phyloP scores from a whole-genome alignment of 1,139 yeast genomes.

The Diutina catenulata region DNA sequence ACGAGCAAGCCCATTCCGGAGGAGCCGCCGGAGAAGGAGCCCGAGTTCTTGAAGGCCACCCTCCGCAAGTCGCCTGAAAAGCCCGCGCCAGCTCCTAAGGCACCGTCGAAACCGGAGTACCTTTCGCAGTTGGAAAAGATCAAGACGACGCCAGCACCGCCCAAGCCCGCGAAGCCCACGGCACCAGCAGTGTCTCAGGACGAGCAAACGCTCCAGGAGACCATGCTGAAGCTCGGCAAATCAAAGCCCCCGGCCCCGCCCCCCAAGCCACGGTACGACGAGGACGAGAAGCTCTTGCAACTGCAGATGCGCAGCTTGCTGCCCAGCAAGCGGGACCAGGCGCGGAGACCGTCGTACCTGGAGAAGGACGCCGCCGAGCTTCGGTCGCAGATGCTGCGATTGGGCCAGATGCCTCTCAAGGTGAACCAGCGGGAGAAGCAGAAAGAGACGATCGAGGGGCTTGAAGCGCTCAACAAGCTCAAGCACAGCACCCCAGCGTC shows the following conservation, averaged over 20 bases:
- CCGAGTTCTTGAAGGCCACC: neutral
- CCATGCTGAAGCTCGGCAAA: too few relatives aligned
- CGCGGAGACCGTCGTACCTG: too few relatives aligned
- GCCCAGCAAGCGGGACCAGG: neutral
- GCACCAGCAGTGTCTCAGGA: too few relatives aligned
- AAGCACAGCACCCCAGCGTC: neutral
- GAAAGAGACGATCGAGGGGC: neutral
- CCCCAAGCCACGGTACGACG: neutral
- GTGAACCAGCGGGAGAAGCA: too few relatives aligned
- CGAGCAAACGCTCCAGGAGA: too few relatives aligned
- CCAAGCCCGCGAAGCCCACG: too few relatives aligned
- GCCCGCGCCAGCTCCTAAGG: neutral
- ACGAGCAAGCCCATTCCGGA: neutral
- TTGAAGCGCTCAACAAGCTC: neutral
- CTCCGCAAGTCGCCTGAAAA: slow-evolving; percentile 3
- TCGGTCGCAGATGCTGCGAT: slow-evolving; percentile 2
- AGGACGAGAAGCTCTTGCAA: neutral
- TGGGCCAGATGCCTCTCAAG: slow-evolving; percentile 1
- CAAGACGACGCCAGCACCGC: neutral
- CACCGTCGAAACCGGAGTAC: neutral
- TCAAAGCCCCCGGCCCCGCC: neutral
- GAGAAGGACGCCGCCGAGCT: slow-evolving; percentile 2
- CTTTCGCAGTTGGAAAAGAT: neutral
- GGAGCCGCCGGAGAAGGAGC: neutral
- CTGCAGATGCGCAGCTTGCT: neutral